These are phyloP conservation scores for Penicillium sp. DNA, from an alignment of 2,329 filamentous ascomycete species.

Conservation along the genomic window DNA sequence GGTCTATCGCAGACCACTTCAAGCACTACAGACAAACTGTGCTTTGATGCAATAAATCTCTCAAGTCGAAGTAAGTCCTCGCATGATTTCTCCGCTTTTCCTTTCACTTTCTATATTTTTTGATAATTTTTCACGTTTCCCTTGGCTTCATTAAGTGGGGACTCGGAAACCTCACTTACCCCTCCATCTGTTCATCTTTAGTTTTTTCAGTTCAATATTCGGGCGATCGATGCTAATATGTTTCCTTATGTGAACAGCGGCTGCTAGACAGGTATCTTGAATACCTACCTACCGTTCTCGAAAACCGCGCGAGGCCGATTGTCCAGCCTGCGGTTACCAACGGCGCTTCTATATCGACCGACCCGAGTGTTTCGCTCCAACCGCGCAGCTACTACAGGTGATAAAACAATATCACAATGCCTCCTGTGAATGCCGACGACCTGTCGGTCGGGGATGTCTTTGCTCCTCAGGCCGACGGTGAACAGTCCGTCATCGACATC, in stretches of 20 bases:
- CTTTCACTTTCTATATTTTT: background rate
- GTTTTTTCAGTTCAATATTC: background rate
- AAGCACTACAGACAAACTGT: conserved; percentile 11
- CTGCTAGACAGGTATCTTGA: conserved; percentile 12
- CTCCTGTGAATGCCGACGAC: conserved; percentile 30
- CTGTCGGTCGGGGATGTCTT: conserved; percentile 41
- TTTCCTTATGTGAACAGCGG: conserved; percentile 9
- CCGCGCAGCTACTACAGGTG: background rate
- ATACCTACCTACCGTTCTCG: conserved; percentile 15
- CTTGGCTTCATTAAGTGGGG: conserved; percentile 18
- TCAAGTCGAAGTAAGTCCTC: conserved; percentile 17
- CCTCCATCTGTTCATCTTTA: conserved; percentile 16
- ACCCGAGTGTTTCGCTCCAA: background rate
- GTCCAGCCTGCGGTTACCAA: conserved; percentile 7
- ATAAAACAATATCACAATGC: conserved; percentile 16
- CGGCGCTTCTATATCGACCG: background rate
- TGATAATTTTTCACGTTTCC: conserved; percentile 3
- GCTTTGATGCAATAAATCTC: conserved; percentile 4
- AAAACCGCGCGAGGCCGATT: conserved; percentile 12
- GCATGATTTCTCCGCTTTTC: background rate
- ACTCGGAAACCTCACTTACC: conserved; percentile 17
- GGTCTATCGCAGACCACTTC: conserved; percentile 9
- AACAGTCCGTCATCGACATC: conserved; percentile 25
- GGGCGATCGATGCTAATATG: conserved; percentile 14
- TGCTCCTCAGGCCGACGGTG: conserved; percentile 36